These are phyloP conservation scores for Neofusicoccum ribis DNA, from an alignment of 2,329 filamentous ascomycete genomes.

Conservation along the genomic window DNA sequence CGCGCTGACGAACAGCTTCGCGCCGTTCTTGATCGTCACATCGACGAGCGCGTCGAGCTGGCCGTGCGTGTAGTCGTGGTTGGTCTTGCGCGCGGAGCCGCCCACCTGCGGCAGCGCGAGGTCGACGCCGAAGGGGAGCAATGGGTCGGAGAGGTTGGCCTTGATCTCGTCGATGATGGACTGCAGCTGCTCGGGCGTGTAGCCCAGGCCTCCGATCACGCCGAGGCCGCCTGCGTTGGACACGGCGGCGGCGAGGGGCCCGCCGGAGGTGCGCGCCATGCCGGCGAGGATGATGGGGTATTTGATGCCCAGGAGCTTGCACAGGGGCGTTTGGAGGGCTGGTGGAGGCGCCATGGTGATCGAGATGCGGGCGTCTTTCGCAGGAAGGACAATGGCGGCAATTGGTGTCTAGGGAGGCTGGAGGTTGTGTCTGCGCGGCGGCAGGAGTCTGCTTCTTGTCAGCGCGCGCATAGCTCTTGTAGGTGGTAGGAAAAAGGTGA, in stretches of 20 bases:
- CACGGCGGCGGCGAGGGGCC: conserved; percentile 41
- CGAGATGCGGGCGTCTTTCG: background rate
- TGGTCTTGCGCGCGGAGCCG: conserved; percentile 79
- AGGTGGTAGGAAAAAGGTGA: background rate
- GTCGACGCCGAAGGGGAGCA: conserved; percentile 85
- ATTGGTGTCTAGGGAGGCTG: background rate
- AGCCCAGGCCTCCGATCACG: conserved; percentile 50
- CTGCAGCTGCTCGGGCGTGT: conserved; percentile 68
- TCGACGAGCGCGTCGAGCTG: conserved; percentile 85
- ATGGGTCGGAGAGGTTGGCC: conserved; percentile 63
- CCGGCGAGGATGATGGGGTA: conserved; percentile 91
- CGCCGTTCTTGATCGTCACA: conserved; percentile 81
- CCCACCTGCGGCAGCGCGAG: conserved; percentile 89
- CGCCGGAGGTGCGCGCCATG: conserved; percentile 75
- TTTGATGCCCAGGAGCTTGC: conserved; percentile 71
- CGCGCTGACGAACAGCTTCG: conserved; percentile 80
- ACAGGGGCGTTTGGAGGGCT: conserved; percentile 39
- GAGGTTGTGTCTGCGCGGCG: background rate
- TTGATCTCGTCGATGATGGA: conserved; percentile 86
- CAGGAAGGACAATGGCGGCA: background rate
- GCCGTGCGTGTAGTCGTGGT: conserved; percentile 92
- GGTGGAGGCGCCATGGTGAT: conserved; percentile 33
- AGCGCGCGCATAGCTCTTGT: background rate
- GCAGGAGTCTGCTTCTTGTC: background rate
- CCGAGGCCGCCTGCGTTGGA: conserved; percentile 84